Conservation (phyloP, 305 asterid species). For the Solanum hybrid region DNA sequence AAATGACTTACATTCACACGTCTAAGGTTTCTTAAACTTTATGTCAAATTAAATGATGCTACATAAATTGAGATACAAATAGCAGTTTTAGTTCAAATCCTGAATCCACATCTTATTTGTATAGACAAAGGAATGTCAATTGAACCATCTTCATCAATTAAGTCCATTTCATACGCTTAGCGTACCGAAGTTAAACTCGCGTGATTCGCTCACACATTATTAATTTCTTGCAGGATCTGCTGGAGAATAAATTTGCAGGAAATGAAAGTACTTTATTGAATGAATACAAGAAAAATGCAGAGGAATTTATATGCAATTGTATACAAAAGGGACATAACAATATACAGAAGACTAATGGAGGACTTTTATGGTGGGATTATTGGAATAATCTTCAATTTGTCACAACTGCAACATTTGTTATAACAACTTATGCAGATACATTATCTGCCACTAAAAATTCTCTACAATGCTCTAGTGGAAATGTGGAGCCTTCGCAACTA, state of each 20-base stretch:
- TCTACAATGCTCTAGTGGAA: constrained; percentile 27
- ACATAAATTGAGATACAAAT: background rate
- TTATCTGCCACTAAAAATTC: constrained; percentile 4
- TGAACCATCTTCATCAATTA: background rate
- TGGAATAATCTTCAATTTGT: constrained; percentile 60
- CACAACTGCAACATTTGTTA: constrained; percentile 32
- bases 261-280: constrained; percentile 5
- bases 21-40: background rate
- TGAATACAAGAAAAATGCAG: constrained; percentile 20
- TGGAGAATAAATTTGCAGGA: constrained; percentile 12
- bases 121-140: background rate
- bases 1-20: background rate
- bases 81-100: background rate
- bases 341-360: constrained; percentile 16
- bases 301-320: constrained; percentile 47
- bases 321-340: constrained; percentile 36
- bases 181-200: background rate
- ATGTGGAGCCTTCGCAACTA: constrained; percentile 12
- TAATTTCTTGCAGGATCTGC: constrained; percentile 17
- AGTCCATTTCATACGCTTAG: background rate
- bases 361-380: constrained; percentile 31
- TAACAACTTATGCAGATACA: constrained; percentile 28
- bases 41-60: background rate
- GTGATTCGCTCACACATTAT: too few relatives aligned
- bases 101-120: background rate